These are phyloP conservation scores for Pythium chondricola DNA, from an alignment of 352 stramenopile genomes.

Conservation along the genomic window DNA sequence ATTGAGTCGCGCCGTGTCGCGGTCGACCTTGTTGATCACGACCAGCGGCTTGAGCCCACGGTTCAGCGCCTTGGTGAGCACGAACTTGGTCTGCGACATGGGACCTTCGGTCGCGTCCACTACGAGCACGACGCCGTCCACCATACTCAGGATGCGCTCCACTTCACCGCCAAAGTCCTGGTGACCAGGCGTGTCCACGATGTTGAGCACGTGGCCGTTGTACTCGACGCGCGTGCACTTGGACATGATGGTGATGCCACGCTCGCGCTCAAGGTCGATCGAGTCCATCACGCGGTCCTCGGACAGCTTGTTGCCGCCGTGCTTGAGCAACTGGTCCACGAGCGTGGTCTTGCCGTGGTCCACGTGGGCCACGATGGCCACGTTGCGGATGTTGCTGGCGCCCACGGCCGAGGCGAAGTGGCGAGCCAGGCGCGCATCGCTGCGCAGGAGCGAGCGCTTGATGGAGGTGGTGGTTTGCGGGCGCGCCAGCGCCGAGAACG, in stretches of 20 bases:
- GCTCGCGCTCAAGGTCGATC: slow-evolving; percentile 97
- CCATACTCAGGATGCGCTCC: slow-evolving; percentile 95
- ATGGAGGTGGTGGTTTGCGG: slow-evolving; percentile 16
- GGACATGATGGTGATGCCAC: slow-evolving; percentile 99
- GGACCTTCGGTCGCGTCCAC: slow-evolving; percentile 96
- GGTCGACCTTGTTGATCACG: slow-evolving; percentile 99
- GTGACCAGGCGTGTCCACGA: slow-evolving; percentile 97
- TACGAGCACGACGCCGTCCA: slow-evolving; percentile 96
- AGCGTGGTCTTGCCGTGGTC: slow-evolving; percentile 99
- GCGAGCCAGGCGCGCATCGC: slow-evolving; percentile 16
- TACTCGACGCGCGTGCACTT: slow-evolving; percentile 97
- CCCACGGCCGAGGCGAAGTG: slow-evolving; percentile 35
- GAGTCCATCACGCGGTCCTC: slow-evolving; percentile 97
- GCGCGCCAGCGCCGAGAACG: slow-evolving; percentile 36
- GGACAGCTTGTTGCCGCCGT: slow-evolving; percentile 86
- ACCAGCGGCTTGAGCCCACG: slow-evolving; percentile 92
- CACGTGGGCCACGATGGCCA: slow-evolving; percentile 93
- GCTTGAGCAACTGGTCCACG: slow-evolving; percentile 96
- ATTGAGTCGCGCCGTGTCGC: slow-evolving; percentile 85
- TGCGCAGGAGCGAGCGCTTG: slow-evolving; percentile 24
- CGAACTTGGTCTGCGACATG: slow-evolving; percentile 99
- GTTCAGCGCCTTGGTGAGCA: slow-evolving; percentile 94
- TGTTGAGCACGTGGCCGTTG: slow-evolving; percentile 92
- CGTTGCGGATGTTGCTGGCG: slow-evolving; percentile 77
- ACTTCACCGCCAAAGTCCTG: slow-evolving; percentile 99